phyloP scores from a whole-genome alignment of 2,329 filamentous ascomycete species.

The Colletotrichum sp. region DNA sequence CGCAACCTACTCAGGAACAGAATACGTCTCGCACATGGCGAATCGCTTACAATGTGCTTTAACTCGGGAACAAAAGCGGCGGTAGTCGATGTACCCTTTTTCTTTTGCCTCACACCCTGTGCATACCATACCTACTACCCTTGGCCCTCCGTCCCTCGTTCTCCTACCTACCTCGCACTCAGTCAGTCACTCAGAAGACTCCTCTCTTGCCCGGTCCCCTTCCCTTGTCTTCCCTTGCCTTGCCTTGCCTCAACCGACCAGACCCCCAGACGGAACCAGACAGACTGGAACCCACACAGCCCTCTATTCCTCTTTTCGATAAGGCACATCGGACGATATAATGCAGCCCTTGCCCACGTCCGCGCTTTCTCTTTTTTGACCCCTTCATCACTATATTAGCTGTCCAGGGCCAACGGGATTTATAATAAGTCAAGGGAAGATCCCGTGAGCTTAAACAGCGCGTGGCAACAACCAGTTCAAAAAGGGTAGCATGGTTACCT shows the following conservation, averaged over 20 bases:
- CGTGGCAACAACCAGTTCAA: conserved; percentile 14
- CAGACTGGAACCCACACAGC: conserved; percentile 22
- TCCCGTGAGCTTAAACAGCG: conserved; percentile 28
- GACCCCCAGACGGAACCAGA: conserved; percentile 2
- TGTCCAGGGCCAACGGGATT: conserved; percentile 33
- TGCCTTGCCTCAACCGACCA: background rate
- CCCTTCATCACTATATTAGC: conserved; percentile 39
- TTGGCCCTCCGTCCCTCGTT: conserved; percentile 28
- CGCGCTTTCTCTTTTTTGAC: conserved; percentile 33
- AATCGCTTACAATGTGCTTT: conserved; percentile 51
- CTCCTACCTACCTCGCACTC: background rate
- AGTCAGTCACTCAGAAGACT: background rate
- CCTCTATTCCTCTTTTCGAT: conserved; percentile 33
- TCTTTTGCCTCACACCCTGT: conserved; percentile 17
- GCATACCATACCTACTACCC: conserved; percentile 22
- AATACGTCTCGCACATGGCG: conserved; percentile 53
- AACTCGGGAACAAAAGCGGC: conserved; percentile 46
- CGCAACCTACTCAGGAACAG: conserved; percentile 50
- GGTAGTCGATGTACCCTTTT: conserved; percentile 36
- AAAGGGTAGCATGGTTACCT: conserved; percentile 20
- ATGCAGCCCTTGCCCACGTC: conserved; percentile 44
- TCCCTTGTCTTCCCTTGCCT: background rate
- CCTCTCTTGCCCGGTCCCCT: conserved; percentile 2
- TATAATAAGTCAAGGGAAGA: conserved; percentile 34
- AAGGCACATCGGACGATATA: conserved; percentile 54